Conservation (phyloP, 192 early-diverging fungal genomes). For the Rhizophagus sp. region DNA sequence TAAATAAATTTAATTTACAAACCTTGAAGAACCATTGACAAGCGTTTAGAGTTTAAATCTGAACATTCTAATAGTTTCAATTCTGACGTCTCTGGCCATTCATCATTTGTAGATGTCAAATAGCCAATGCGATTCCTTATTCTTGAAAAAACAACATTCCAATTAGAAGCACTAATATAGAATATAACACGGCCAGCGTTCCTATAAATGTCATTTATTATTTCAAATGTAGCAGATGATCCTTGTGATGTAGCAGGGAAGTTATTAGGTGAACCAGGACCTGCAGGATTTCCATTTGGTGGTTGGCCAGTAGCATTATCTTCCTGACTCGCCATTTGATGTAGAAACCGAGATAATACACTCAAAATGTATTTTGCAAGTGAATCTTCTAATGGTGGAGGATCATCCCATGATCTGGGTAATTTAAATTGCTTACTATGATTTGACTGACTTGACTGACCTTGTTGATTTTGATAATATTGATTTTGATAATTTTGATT, state of each 20-base stretch:
- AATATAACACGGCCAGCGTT: slow-evolving; percentile 82
- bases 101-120: slow-evolving; percentile 64
- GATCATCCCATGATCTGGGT: slow-evolving; percentile 50
- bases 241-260: not conserved
- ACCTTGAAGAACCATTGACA: slow-evolving; percentile 69
- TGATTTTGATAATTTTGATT: not conserved
- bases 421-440: not conserved
- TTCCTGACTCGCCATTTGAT: slow-evolving; percentile 52
- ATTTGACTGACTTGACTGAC: not conserved
- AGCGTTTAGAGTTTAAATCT: slow-evolving; percentile 71
- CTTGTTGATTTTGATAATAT: not conserved
- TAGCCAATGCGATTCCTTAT: slow-evolving; percentile 67
- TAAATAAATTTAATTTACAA: not conserved
- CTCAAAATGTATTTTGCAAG: slow-evolving; percentile 67
- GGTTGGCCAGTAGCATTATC: slow-evolving; percentile 41
- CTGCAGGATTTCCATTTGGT: slow-evolving; percentile 37
- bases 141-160: slow-evolving; percentile 76
- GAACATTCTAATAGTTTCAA: slow-evolving; percentile 86
- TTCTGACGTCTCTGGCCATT: slow-evolving; percentile 75
- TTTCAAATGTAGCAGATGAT: slow-evolving; percentile 45
- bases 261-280: slow-evolving; percentile 26
- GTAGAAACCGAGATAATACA: slow-evolving; percentile 64
- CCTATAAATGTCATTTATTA: slow-evolving; percentile 75
- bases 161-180: slow-evolving; percentile 89
- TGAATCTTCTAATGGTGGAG: slow-evolving; percentile 73